Percentiles rank a stretch among this genome's conserved stretches.
phyloP scores from a whole-genome alignment of 495 filamentous ascomycete genomes.

The Aspergillus homomorphus region DNA sequence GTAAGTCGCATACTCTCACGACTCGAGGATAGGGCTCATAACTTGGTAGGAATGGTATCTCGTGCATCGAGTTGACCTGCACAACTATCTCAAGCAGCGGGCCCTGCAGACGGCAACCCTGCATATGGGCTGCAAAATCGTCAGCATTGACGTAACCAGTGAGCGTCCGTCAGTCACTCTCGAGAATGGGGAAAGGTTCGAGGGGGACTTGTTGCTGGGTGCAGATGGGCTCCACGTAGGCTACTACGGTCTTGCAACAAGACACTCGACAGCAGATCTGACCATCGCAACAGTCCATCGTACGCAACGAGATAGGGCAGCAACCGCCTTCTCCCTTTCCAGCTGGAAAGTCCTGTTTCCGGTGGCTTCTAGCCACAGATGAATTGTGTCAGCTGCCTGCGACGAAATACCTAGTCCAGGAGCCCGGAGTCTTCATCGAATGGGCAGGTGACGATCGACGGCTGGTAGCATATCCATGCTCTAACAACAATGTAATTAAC shows the following conservation, averaged over 20 bases:
- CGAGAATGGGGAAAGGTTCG: conserved; percentile 45
- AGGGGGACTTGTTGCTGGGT: conserved; percentile 56
- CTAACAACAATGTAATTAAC: conserved; percentile 26
- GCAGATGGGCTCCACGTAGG: conserved; percentile 53
- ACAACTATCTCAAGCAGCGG: conserved; percentile 41
- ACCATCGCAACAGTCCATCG: conserved; percentile 19
- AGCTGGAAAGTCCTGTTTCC: conserved; percentile 27
- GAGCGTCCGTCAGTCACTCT: conserved; percentile 40
- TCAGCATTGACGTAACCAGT: conserved; percentile 42
- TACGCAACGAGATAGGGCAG: conserved; percentile 22
- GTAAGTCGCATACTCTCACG: conserved; percentile 9
- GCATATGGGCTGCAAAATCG: conserved; percentile 49
- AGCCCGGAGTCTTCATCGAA: conserved; percentile 27
- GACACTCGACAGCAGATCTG: background rate
- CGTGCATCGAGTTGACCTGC: conserved; percentile 54
- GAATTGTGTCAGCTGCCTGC: conserved; percentile 14
- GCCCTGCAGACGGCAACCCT: conserved; percentile 42
- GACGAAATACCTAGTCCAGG: conserved; percentile 16
- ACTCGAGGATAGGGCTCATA: conserved; percentile 2
- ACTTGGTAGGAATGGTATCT: conserved; percentile 30
- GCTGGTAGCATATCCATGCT: conserved; percentile 31
- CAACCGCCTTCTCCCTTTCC: conserved; percentile 17
- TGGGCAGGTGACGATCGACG: conserved; percentile 24
- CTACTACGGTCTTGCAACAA: background rate
- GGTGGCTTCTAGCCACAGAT: conserved; percentile 25